phyloP scores from a whole-genome alignment of 2,329 filamentous ascomycete species.

The Sporothrix curviconia region DNA sequence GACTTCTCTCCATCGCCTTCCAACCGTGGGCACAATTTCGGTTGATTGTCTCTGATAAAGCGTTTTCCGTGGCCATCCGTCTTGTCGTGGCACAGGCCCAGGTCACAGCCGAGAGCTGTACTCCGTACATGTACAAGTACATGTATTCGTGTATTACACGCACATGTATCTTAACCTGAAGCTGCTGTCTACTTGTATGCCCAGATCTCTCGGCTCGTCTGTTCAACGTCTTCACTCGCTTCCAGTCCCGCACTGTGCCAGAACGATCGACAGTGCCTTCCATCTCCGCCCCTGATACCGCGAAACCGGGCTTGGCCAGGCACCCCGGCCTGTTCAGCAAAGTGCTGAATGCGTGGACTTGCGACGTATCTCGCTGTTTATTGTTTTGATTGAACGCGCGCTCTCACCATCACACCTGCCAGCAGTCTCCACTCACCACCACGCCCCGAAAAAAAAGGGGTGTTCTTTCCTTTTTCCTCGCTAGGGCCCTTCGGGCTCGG shows the following conservation, averaged over 20 bases:
- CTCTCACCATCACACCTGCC: background rate
- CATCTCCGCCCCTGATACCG: conserved; percentile 1
- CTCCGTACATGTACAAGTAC: background rate
- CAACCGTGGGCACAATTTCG: background rate
- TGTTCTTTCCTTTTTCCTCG: conserved; percentile 1
- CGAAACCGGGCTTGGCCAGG: conserved; percentile 1
- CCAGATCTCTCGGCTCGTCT: too few relatives aligned
- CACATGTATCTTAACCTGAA: too few relatives aligned
- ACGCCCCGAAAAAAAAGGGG: background rate
- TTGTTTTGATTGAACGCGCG: conserved; percentile 7
- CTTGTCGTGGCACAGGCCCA: background rate
- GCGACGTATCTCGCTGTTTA: too few relatives aligned
- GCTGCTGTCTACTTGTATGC: too few relatives aligned
- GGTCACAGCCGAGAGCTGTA: background rate
- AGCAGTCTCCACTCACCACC: background rate
- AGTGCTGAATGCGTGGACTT: too few relatives aligned
- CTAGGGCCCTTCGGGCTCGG: background rate
- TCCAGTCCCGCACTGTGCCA: background rate
- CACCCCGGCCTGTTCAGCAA: too few relatives aligned
- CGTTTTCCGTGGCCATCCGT: background rate
- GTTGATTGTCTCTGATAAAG: conserved; percentile 11
- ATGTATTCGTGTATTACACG: too few relatives aligned
- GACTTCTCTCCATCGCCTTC: background rate
- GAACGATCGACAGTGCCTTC: conserved; percentile 4
- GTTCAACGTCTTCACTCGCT: background rate